Evolutionary conservation across 768 basidiomycete species (phyloP).

Genomic region (Cubamyces sp.): DNA sequence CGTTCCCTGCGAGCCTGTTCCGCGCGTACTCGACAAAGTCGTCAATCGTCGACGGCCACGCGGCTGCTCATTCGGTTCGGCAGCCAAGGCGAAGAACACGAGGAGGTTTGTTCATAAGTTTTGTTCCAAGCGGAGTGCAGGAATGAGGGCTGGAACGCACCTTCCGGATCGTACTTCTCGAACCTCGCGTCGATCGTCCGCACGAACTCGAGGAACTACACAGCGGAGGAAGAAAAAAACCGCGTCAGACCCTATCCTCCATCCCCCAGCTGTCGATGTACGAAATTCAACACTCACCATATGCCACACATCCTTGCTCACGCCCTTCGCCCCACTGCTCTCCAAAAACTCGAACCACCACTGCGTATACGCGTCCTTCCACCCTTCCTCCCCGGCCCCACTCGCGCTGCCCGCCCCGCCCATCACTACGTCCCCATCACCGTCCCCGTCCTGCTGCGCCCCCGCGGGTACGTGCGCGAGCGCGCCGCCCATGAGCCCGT

Average conservation of each 20-base stretch:
- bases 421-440: conserved; percentile 45
- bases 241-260: neutral
- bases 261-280: neutral
- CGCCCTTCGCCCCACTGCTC: conserved; percentile 67
- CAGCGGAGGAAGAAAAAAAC: too few relatives aligned
- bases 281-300: conserved; percentile 58
- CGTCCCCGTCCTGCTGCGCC: conserved; percentile 48
- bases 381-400: conserved; percentile 57
- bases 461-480: conserved; percentile 47
- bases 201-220: conserved; percentile 79
- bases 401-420: too few relatives aligned
- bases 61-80: conserved; percentile 59
- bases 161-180: conserved; percentile 74
- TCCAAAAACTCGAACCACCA: conserved; percentile 84
- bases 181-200: conserved; percentile 76
- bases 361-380: conserved; percentile 61
- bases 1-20: conserved; percentile 6
- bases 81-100: too few relatives aligned
- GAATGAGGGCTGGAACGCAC: conserved; percentile 41
- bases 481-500: conserved; percentile 70
- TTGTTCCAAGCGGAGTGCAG: too few relatives aligned
- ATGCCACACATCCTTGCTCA: conserved; percentile 88
- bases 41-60: conserved; percentile 89
- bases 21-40: conserved; percentile 78
- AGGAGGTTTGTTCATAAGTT: too few relatives aligned